These are phyloP conservation scores for Vaccinium corymbosum DNA, from an alignment of 148 eudicot species.

Conservation along the genomic window DNA sequence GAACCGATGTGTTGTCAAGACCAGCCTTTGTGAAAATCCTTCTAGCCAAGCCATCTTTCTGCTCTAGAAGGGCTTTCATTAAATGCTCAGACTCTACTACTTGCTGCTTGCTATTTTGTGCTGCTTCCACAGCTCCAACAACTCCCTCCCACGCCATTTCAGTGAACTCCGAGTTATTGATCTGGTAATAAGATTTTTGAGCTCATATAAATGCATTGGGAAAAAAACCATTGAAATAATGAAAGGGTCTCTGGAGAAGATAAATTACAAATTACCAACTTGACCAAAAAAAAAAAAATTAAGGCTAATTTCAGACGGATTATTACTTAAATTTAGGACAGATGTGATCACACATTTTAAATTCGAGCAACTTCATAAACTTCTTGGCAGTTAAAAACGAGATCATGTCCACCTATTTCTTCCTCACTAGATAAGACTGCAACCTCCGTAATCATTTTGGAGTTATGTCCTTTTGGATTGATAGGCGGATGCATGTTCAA, in stretches of 20 bases:
- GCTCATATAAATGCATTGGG: conserved; percentile 2
- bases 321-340: not conserved
- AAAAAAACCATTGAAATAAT: not conserved
- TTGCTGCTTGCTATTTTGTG: conserved; percentile 74
- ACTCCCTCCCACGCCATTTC: conserved; percentile 99
- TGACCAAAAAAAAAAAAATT: not conserved
- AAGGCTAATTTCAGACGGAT: not conserved
- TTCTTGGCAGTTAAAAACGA: not conserved
- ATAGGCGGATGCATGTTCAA: not conserved
- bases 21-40: conserved; percentile 90
- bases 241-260: not conserved
- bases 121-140: conserved; percentile 83
- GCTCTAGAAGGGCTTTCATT: conserved; percentile 90
- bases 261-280: not conserved
- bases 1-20: conserved; percentile 80
- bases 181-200: conserved; percentile 34
- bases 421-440: not conserved
- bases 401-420: not conserved
- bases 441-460: not conserved
- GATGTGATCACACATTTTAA: not conserved
- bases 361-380: not conserved
- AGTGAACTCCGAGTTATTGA: conserved; percentile 74
- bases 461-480: not conserved
- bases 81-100: conserved; percentile 94
- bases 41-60: conserved; percentile 92